A percentile compares a stretch with the other conserved stretches of the same genome.
phyloP scores from a whole-genome alignment of 495 filamentous ascomycete genomes.

The Astrothelium macrocarpum region DNA sequence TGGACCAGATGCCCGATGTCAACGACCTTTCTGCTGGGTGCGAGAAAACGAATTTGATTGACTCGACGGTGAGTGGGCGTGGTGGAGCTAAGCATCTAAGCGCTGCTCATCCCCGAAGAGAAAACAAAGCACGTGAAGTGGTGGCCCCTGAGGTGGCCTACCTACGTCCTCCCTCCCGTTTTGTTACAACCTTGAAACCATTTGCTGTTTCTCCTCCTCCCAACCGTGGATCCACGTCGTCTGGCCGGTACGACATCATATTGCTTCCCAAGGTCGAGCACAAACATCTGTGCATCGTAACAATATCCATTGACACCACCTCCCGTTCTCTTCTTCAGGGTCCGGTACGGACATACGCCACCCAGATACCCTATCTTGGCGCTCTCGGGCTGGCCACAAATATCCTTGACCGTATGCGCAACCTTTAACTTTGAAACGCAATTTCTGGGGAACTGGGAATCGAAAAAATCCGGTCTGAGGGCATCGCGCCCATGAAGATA shows the following conservation, averaged over 20 bases:
- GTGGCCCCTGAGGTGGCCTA: neutral
- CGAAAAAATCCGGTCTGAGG: neutral
- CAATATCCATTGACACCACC: neutral
- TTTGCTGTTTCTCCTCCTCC: neutral
- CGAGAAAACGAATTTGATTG: neutral
- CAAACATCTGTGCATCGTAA: neutral
- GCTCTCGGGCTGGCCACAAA: neutral
- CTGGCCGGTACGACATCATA: neutral
- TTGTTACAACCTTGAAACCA: conserved; percentile 5
- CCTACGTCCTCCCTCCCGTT: conserved; percentile 1
- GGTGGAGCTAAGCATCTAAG: neutral
- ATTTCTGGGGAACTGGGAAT: neutral
- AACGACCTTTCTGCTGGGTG: too few relatives aligned
- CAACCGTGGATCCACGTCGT: neutral
- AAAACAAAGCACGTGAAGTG: conserved; percentile 6
- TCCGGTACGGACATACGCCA: neutral
- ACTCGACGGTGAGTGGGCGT: neutral
- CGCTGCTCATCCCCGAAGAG: neutral
- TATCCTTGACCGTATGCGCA: neutral
- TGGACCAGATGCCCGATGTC: neutral
- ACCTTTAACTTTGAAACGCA: neutral
- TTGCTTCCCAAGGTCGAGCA: neutral
- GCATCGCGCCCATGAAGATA: neutral
- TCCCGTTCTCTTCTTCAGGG: neutral
- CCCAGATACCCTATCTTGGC: neutral